Conservation (phyloP, 306 rosid genomes). For the Sicyos edulis region DNA sequence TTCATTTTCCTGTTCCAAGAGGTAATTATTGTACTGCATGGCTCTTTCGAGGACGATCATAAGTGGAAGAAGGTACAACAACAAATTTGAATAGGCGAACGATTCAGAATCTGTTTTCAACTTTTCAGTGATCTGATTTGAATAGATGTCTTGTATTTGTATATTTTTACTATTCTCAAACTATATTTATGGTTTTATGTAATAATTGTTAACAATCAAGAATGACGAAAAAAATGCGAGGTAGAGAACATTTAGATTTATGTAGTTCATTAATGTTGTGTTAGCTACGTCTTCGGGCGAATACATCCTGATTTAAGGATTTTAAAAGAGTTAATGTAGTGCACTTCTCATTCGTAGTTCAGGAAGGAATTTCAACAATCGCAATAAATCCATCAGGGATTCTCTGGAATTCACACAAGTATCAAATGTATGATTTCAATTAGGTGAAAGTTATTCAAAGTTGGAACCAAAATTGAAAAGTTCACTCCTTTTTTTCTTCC, state of each 20-base stretch:
- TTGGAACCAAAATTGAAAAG: too few species aligned
- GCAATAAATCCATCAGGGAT: neutral
- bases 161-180: constrained; percentile 8
- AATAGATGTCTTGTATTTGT: neutral
- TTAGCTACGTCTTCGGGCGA: too few species aligned
- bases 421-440: neutral
- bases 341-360: neutral
- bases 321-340: too few species aligned
- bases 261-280: too few species aligned
- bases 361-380: neutral
- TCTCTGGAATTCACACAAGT: neutral
- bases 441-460: too few species aligned
- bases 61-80: neutral
- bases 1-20: constrained; percentile 54
- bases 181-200: neutral
- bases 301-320: too few species aligned
- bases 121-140: too few species aligned
- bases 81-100: neutral
- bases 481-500: neutral
- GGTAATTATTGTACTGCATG: constrained; percentile 24
- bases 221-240: too few species aligned
- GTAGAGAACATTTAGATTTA: too few species aligned
- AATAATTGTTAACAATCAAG: too few species aligned
- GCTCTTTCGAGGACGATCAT: neutral
- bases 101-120: neutral